Conservation (phyloP, 169 alveolate genomes). For the Cryptosporidium felis region DNA sequence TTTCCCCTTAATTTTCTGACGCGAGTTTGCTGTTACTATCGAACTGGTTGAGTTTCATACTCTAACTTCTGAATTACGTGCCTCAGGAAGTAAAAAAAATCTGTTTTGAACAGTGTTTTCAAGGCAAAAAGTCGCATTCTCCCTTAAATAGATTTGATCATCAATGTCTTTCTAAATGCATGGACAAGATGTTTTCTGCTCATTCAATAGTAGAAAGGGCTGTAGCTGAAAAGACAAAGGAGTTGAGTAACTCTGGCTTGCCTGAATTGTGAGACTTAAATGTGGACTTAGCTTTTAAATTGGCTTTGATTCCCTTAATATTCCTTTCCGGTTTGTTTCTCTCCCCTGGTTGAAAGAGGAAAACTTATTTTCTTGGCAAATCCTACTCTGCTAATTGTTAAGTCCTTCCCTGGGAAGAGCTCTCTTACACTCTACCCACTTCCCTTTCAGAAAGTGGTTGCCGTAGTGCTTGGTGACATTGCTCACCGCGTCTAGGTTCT, state of each 20-base stretch:
- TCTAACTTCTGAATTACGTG: not conserved
- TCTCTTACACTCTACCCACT: slow-evolving; percentile 89
- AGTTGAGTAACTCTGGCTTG: not conserved
- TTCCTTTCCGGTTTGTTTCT: too few relatives aligned
- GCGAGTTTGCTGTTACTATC: too few relatives aligned
- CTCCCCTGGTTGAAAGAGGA: too few relatives aligned
- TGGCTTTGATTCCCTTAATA: not conserved
- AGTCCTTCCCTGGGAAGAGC: slow-evolving; percentile 84
- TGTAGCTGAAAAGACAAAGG: not conserved
- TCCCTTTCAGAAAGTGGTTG: slow-evolving; percentile 82
- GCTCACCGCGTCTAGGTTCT: slow-evolving; percentile 80
- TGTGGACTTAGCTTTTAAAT: not conserved
- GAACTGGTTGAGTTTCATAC: too few relatives aligned
- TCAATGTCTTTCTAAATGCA: slow-evolving; percentile 41
- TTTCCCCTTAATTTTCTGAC: too few relatives aligned
- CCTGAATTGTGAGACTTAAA: not conserved
- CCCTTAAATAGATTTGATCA: slow-evolving; percentile 48
- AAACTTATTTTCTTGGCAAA: too few relatives aligned
- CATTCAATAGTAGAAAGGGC: slow-evolving; percentile 40
- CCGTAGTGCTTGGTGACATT: slow-evolving; percentile 80
- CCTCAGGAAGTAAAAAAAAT: slow-evolving; percentile 45
- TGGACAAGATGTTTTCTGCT: slow-evolving; percentile 61
- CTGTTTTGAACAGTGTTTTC: slow-evolving; percentile 48
- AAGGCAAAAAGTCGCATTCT: slow-evolving; percentile 22
- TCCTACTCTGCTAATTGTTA: too few relatives aligned